Evolutionary conservation across 2,329 filamentous ascomycete genomes (phyloP).

Genomic region (Colletotrichum camelliae): DNA sequence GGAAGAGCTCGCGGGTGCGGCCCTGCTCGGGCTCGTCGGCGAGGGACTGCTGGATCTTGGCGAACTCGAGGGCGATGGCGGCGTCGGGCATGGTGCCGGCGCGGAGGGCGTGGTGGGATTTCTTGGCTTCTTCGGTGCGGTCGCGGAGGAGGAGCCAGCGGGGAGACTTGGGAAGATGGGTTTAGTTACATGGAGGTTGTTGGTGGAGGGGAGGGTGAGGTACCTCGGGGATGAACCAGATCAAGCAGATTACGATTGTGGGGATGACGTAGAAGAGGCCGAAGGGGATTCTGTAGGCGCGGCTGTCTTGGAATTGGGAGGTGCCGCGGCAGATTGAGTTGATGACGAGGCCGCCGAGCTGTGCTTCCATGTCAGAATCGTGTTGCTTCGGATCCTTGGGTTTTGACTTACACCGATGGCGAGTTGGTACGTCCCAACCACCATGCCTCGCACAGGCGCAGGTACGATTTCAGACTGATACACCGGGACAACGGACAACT

Average conservation of each 20-base stretch:
- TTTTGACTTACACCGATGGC: constrained; percentile 26
- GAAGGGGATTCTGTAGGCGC: constrained; percentile 38
- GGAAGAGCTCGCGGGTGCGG: constrained; percentile 29
- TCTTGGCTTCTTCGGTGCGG: constrained; percentile 32
- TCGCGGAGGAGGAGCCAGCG: constrained; percentile 33
- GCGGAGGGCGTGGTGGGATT: constrained; percentile 28
- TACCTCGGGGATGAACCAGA: constrained; percentile 34
- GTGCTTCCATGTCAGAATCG: not conserved
- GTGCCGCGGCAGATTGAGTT: constrained; percentile 34
- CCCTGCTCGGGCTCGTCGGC: constrained; percentile 16
- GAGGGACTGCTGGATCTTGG: constrained; percentile 8
- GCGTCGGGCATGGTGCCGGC: constrained; percentile 26
- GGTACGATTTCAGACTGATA: constrained; percentile 42
- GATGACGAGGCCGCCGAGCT: constrained; percentile 30
- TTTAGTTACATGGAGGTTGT: not conserved
- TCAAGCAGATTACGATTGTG: constrained; percentile 27
- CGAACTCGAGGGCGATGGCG: constrained; percentile 28
- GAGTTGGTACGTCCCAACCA: constrained; percentile 40
- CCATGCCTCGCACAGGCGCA: constrained; percentile 32
- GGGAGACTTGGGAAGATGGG: constrained; percentile 23
- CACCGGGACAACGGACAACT: constrained; percentile 40
- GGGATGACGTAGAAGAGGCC: constrained; percentile 40
- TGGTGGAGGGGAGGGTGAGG: not conserved
- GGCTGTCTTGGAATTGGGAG: constrained; percentile 30
- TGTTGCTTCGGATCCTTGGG: not conserved